Evolutionary conservation across 2,329 filamentous ascomycete species (phyloP), one percentile per base, ranked within the genome.

Genomic region (Cladosporium sp.): DNA sequence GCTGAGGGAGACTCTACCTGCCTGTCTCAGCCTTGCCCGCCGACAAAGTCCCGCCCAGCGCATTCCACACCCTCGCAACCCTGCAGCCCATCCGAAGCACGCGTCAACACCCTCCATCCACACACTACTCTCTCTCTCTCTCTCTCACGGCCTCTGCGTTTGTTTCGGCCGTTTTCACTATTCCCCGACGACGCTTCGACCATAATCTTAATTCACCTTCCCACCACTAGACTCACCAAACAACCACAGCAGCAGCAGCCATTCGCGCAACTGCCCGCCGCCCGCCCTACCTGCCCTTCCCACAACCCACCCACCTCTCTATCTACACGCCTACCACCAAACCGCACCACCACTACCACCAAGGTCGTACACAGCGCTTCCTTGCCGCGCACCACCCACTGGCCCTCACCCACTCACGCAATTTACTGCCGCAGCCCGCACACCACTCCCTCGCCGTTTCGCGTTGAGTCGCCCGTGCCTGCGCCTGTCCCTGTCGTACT

Each of bases 191-290:
- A 39, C 45, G 45, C 45, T 48, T 20, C 45, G 45, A 25, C 45
- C 45, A 40, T 40, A 48, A 40, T 39, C 45, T 48, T 48, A 48
- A 48, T 48, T 40, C 45, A 36, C 45, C 45, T 40, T 48, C 45
- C 45, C 45, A 48, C 45, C 45, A n/a, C n/a, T 25, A 33, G 27
- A 27, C 22, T 27, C 22, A 5, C 22, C 22, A 5, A 4, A 4
- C 9, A 9, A 4, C 4, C 22, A 4, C 22, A 27, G 9, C 22
- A 27, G 22, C 22, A 27, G 4, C 9, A 4, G 22, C 22, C 22
- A 27, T 27, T 27, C 22, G 22, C 22, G 22, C 22, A 27, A 9
- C 22, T 9, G 22, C 22, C 22, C 22, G 22, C 22, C 22, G 22
- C 22, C 22, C 22, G 22, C 22, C 22, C 9, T 4, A 9, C 22